Evolutionary conservation across 495 filamentous ascomycete genomes (phyloP).

Genomic region (Sordaria brevicollis): DNA sequence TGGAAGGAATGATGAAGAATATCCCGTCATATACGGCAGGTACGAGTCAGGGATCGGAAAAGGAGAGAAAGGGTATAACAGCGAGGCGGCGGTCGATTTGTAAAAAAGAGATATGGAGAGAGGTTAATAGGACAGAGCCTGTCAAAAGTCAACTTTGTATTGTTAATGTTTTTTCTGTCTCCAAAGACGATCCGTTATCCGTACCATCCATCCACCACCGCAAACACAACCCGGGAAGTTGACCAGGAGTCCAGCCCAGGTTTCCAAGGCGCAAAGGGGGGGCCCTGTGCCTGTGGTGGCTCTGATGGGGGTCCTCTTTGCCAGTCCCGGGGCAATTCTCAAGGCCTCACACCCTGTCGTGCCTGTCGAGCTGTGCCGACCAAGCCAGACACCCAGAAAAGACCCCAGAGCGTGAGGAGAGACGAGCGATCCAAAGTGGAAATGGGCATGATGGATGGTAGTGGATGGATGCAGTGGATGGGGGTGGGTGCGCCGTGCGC

Average conservation of each 20-base stretch:
- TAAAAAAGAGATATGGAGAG: not conserved
- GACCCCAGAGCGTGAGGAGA: not conserved
- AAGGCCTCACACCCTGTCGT: not conserved
- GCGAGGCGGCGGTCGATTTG: not conserved
- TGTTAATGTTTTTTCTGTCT: not conserved
- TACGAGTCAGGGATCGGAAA: not conserved
- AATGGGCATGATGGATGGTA: not conserved
- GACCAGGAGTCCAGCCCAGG: not conserved
- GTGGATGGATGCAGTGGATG: not conserved
- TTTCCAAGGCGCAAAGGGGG: not conserved
- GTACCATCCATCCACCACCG: not conserved
- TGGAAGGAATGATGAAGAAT: not conserved
- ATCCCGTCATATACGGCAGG: not conserved
- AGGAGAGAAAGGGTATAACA: not conserved
- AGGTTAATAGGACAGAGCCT: not conserved
- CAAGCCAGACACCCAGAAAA: no score
- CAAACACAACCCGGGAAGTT: not conserved
- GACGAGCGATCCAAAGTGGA: not conserved
- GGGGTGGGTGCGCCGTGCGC: not conserved
- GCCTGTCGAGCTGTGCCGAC: not conserved
- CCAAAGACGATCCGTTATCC: not conserved
- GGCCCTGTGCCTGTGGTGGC: not conserved
- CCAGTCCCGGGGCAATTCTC: not conserved
- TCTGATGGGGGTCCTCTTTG: not conserved
- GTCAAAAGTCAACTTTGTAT: not conserved